Evolutionary conservation across 1,284 basidiomycete species (phyloP).

Genomic region (Agaricales sp.): DNA sequence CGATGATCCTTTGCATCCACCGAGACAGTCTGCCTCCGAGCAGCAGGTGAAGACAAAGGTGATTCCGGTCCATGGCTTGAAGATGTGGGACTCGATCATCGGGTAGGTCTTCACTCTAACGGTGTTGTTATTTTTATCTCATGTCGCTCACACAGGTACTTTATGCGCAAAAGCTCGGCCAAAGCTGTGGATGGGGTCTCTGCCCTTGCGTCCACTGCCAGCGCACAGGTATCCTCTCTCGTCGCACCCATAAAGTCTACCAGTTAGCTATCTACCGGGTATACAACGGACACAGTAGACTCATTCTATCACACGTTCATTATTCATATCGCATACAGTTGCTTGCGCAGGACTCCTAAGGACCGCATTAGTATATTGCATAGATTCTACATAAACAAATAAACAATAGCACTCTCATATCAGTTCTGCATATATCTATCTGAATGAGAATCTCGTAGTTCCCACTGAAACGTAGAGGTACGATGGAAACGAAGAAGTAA

Average conservation of each 20-base stretch:
- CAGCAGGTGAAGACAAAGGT: slow-evolving; percentile 34
- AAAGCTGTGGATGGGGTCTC: background rate
- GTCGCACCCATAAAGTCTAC: background rate
- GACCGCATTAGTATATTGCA: background rate
- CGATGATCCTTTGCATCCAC: slow-evolving; percentile 37
- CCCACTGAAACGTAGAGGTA: no score
- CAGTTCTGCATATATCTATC: no score
- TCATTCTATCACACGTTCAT: background rate
- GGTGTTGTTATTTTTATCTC: slow-evolving; percentile 6
- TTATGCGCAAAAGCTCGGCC: slow-evolving; percentile 28
- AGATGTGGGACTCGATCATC: slow-evolving; percentile 43
- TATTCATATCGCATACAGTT: background rate
- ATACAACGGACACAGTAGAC: background rate
- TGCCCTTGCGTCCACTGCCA: background rate
- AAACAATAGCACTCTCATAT: no score
- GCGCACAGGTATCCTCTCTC: background rate
- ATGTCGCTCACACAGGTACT: slow-evolving; percentile 26
- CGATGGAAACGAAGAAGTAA: no score
- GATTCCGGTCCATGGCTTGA: slow-evolving; percentile 39
- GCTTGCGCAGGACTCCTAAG: background rate
- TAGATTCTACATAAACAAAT: no score
- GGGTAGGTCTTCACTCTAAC: slow-evolving; percentile 22
- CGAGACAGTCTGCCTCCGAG: slow-evolving; percentile 47
- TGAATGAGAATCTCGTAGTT: no score
- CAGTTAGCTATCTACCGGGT: background rate